Evolutionary conservation across 371 early-diverging fungal genomes (phyloP), one percentile per base, ranked within the genome.

Genomic region (Actinomortierella wolfii): DNA sequence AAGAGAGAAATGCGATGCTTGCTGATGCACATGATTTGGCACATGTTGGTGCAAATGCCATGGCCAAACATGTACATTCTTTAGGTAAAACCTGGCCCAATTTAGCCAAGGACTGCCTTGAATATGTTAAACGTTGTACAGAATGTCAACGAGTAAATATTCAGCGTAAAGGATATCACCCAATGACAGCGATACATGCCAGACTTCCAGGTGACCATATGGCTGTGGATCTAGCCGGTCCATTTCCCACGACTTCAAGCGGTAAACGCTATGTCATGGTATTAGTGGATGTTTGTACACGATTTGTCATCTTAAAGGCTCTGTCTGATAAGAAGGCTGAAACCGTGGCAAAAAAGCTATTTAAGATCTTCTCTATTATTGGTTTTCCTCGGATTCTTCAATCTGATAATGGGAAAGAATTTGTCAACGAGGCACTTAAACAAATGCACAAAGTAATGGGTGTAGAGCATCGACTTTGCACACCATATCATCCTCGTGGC

Each of bases 401-500:
- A 25, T 50, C 51, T 18, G 52, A 62, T 20, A 62, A 62, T 15
- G 63, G 56, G 13, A 17, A 41, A 7, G 46, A 62, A 21, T 57
- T 64, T 24, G 58, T 24, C 21, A 64, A 57, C 20, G 17, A 15
- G 4, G 3, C 56, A 2, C 5, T 64, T 1, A n/a, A 20, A 1
- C 7, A 39, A 8, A 47, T 64, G 43, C 14, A n/a, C 14, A 28
- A 26, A 6, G 28, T 56, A 39, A 21, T 59, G 7, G 40, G 28
- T 0, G 53, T 51, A 0, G n/a, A 57, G 8, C 65, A 59, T 28
- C 54, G 65, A 7, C 34, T 64, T 0, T 8, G 28, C 0, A 64
- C 58, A 15, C 58, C 64, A 2, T 64, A 58, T 25, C 65, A 64
- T 39, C 65, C 65, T 2, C 18, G 59, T n/a, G 59, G 43, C 13